Conservation (phyloP, 495 filamentous ascomycete species). For the Penicillium desertorum region DNA sequence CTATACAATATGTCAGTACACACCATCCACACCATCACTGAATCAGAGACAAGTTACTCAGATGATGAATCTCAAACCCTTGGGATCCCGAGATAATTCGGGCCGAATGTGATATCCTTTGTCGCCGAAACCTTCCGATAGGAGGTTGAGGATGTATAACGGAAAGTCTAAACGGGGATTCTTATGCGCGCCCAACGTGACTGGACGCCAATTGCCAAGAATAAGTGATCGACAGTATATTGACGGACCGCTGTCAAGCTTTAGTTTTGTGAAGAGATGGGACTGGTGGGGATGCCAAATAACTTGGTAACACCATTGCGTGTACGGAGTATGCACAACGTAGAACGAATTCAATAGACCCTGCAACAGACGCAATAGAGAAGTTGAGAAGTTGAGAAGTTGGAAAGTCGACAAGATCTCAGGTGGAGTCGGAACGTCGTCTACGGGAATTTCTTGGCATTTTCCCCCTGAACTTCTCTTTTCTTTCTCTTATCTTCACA, state of each 20-base stretch:
- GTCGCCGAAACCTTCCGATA: conserved; percentile 8
- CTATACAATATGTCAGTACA: conserved; percentile 1
- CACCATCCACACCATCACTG: background rate
- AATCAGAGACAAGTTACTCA: conserved; percentile 13
- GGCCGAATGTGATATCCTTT: conserved; percentile 9
- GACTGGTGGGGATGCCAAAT: background rate
- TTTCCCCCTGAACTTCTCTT: conserved; percentile 14
- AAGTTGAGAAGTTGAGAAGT: background rate
- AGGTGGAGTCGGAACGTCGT: conserved; percentile 1
- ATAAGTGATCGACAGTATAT: conserved; percentile 37
- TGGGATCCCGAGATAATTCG: conserved; percentile 11
- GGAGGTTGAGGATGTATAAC: background rate
- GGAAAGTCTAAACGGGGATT: conserved; percentile 2
- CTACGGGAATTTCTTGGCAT: conserved; percentile 3
- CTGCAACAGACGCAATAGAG: background rate
- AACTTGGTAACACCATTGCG: conserved; percentile 10
- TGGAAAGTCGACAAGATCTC: background rate
- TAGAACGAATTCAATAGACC: background rate
- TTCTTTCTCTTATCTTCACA: conserved; percentile 20
- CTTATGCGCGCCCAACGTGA: conserved; percentile 24
- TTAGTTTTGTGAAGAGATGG: conserved; percentile 19
- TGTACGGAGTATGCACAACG: background rate
- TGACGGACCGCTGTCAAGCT: conserved; percentile 43
- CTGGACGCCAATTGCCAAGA: conserved; percentile 30
- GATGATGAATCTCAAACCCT: conserved; percentile 16